Percentiles rank a stretch among this genome's conserved stretches.
Conservation (phyloP, 2,329 filamentous ascomycete species). For the Cladosporium sp. region DNA sequence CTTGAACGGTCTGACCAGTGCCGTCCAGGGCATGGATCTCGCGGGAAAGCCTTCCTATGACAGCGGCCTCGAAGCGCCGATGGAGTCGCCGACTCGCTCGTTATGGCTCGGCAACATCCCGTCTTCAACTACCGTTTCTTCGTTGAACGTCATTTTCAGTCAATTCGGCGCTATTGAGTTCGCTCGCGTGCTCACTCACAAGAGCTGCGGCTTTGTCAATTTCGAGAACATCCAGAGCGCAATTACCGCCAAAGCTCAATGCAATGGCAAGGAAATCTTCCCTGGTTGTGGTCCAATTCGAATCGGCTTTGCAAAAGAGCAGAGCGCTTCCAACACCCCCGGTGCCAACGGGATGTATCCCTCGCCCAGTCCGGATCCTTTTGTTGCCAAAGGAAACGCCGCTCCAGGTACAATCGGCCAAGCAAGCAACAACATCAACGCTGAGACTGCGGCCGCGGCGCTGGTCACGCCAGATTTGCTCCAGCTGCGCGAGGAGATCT, state of each 20-base stretch:
- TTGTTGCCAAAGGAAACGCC: slow-evolving; percentile 39
- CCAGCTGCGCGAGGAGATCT: slow-evolving; percentile 76
- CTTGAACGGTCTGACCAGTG: slow-evolving; percentile 72
- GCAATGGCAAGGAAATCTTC: slow-evolving; percentile 98
- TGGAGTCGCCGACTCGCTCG: slow-evolving; percentile 86
- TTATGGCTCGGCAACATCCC: slow-evolving; percentile 97
- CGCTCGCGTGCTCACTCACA: slow-evolving; percentile 89
- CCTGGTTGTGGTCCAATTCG: slow-evolving; percentile 89
- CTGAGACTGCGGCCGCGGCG: slow-evolving; percentile 45
- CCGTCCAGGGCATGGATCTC: slow-evolving; percentile 74
- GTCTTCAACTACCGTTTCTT: slow-evolving; percentile 92
- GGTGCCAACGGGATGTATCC: slow-evolving; percentile 82
- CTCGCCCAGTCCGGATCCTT: slow-evolving; percentile 85
- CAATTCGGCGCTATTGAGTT: slow-evolving; percentile 88
- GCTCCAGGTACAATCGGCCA: slow-evolving; percentile 31
- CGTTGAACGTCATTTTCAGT: slow-evolving; percentile 89
- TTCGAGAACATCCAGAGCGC: slow-evolving; percentile 90
- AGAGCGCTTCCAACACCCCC: slow-evolving; percentile 80
- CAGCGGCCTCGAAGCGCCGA: slow-evolving; percentile 66
- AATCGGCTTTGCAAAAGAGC: slow-evolving; percentile 96
- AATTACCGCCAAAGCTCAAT: slow-evolving; percentile 74
- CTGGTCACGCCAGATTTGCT: slow-evolving; percentile 65
- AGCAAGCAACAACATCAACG: slow-evolving; percentile 30
- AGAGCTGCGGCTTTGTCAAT: slow-evolving; percentile 98
- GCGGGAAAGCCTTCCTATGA: slow-evolving; percentile 59